Base-by-base conservation (phyloP, 345 rosid species). In the Eucalyptus tenuipes region DNA sequence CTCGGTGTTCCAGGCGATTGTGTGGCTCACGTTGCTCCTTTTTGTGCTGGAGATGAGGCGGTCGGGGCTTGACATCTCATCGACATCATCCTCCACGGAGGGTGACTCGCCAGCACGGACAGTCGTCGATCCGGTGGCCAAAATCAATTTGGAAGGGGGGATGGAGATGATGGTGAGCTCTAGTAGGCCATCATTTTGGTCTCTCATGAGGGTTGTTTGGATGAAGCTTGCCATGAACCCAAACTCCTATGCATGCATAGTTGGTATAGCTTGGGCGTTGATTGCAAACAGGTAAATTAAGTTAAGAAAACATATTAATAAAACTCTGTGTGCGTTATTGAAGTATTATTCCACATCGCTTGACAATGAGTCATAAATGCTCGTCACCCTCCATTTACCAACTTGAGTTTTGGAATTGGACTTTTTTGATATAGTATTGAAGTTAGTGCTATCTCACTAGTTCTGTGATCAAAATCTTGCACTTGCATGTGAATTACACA, bases 1-100 rank as follows among this genome's bases (percentile, higher is more conserved):
- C 5, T 95, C 98, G 2, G 98, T 97, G 7, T 52, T 96, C 86
- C 99, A 98, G 82, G 96, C 95, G 15, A 94, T 98, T 3, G 88
- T 98, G 10, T 98, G 99, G 99, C 93, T 97, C 50, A 94, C 99
- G 4, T 3, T 94, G 13, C 90, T 98, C 88, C 52, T 98, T 89
- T 94, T 97, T 44, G 95, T 94, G 12, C 88, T 98, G 27, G 99
- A 98, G 86, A 90, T 95, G 57, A 93, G 96, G 87, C 87, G 93
- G 49, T 44, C 93, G 2, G 88, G 91, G 44, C 89, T 90, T 22
- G 92, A 90, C 29, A n/a, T 85, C 33, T 59, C 59, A 8, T 86
- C 87, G 4, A 45, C 81, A 13, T 49, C 90, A 20, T 40, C 86
- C 55, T 33, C 90, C 31, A 13, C 42, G 27, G 86, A 33, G 57